These are phyloP conservation scores for Cucumis cinereus DNA, from an alignment of 306 rosid genomes.

Conservation along the genomic window DNA sequence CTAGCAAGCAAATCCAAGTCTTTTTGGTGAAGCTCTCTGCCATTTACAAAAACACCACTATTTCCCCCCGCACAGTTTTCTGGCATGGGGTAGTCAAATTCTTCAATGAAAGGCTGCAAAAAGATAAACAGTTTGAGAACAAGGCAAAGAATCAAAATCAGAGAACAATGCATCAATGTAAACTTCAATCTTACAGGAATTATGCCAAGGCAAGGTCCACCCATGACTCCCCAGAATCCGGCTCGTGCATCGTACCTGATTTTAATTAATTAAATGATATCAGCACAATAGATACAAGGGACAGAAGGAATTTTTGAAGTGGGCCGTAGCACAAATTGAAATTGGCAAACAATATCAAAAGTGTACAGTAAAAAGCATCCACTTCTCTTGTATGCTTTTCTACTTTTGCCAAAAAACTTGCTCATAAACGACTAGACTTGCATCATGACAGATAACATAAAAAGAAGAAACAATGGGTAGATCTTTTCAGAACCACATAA, in stretches of 20 bases:
- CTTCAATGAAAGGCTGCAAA: slow-evolving; percentile 88
- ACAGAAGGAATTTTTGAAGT: background rate
- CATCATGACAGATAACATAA: background rate
- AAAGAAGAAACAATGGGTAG: background rate
- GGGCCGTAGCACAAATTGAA: background rate
- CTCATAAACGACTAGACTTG: background rate
- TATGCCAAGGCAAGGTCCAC: slow-evolving; percentile 90
- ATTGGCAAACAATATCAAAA: background rate
- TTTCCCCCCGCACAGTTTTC: slow-evolving; percentile 74
- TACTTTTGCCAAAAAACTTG: slow-evolving; percentile 1
- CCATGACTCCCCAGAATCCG: slow-evolving; percentile 95
- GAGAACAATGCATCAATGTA: background rate
- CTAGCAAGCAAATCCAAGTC: slow-evolving; percentile 72
- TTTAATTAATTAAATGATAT: background rate
- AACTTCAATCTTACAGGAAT: slow-evolving; percentile 48
- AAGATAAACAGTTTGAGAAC: slow-evolving; percentile 13
- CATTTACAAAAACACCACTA: slow-evolving; percentile 66
- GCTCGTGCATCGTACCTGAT: slow-evolving; percentile 82
- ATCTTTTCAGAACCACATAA: background rate
- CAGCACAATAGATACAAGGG: slow-evolving; percentile 9
- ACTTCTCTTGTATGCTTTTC: slow-evolving; percentile 1
- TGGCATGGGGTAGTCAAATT: slow-evolving; percentile 66
- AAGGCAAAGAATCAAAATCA: background rate
- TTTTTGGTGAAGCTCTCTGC: slow-evolving; percentile 76
- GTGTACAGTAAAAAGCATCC: background rate